Evolutionary conservation across 1,284 basidiomycete genomes (phyloP).

Genomic region (Flammula alnicola): DNA sequence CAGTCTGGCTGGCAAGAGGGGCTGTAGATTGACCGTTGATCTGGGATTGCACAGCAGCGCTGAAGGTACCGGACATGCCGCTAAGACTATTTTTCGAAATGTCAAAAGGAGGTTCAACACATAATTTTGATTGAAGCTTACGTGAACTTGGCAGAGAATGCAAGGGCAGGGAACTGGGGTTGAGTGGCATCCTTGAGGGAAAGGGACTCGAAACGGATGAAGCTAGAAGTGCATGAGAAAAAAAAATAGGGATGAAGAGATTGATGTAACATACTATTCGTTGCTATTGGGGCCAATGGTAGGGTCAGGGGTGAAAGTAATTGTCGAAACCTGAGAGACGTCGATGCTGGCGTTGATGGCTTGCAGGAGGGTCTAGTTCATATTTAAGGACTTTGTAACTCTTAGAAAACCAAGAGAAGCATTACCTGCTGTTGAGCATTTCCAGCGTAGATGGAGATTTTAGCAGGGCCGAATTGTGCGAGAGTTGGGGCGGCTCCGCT

Average conservation of each 20-base stretch:
- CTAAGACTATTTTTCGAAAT: slow-evolving; percentile 50
- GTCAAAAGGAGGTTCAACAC: slow-evolving; percentile 2
- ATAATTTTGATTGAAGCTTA: slow-evolving; percentile 35
- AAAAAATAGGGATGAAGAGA: not conserved
- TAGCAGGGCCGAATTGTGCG: slow-evolving; percentile 59
- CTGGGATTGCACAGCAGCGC: slow-evolving; percentile 51
- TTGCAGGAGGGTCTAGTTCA: slow-evolving; percentile 70
- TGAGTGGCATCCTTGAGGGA: slow-evolving; percentile 52
- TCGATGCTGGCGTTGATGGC: slow-evolving; percentile 59
- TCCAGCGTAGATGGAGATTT: slow-evolving; percentile 74
- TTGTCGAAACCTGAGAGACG: slow-evolving; percentile 56
- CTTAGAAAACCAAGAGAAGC: not conserved
- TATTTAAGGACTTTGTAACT: slow-evolving; percentile 1
- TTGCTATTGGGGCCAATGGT: slow-evolving; percentile 62
- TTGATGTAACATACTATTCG: slow-evolving; percentile 60
- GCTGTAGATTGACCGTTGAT: slow-evolving; percentile 65
- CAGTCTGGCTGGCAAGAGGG: slow-evolving; percentile 44
- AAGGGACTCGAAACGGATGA: slow-evolving; percentile 74
- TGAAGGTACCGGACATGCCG: slow-evolving; percentile 71
- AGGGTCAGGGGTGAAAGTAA: slow-evolving; percentile 65
- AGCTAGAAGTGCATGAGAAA: slow-evolving; percentile 46
- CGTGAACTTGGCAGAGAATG: slow-evolving; percentile 85
- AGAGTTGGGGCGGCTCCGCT: slow-evolving; percentile 59
- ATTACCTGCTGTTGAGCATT: slow-evolving; percentile 63
- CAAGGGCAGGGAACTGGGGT: slow-evolving; percentile 61